These are phyloP conservation scores for Xylariales sp. DNA, from an alignment of 2,329 filamentous ascomycete species.

Conservation along the genomic window DNA sequence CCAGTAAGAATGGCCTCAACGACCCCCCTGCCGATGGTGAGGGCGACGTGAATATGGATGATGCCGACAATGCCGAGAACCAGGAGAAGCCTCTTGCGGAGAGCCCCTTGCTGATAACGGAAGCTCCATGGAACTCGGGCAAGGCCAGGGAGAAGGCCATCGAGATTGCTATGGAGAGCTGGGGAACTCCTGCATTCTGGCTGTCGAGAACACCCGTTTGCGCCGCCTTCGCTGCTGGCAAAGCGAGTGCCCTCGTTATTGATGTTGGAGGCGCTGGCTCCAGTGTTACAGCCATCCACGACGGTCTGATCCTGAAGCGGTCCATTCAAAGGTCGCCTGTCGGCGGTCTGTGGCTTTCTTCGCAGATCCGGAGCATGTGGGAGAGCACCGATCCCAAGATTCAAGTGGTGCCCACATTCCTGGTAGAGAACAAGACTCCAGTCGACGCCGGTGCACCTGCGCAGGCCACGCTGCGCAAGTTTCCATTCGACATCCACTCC, in stretches of 20 bases:
- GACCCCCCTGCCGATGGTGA: constrained; percentile 61
- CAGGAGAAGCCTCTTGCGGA: constrained; percentile 82
- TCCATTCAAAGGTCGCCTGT: constrained; percentile 81
- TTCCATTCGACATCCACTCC: constrained; percentile 54
- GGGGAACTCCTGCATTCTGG: constrained; percentile 94
- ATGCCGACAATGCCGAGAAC: constrained; percentile 36
- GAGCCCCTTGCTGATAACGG: constrained; percentile 88
- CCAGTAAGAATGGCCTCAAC: constrained; percentile 75
- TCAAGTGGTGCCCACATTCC: constrained; percentile 77
- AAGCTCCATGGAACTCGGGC: constrained; percentile 84
- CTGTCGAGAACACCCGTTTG: constrained; percentile 84
- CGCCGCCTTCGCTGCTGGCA: constrained; percentile 87
- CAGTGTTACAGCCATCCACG: constrained; percentile 85
- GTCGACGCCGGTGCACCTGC: constrained; percentile 83
- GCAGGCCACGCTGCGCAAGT: constrained; percentile 70
- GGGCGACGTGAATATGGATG: constrained; percentile 57
- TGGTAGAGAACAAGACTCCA: constrained; percentile 80
- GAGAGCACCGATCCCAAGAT: constrained; percentile 64
- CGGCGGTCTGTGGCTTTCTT: constrained; percentile 85
- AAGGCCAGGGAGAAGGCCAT: constrained; percentile 92
- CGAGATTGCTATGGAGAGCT: constrained; percentile 95
- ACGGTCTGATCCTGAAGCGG: constrained; percentile 90
- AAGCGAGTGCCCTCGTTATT: constrained; percentile 86
- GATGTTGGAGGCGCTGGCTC: constrained; percentile 88
- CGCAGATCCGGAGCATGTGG: constrained; percentile 81